phyloP scores from a whole-genome alignment of 2,329 filamentous ascomycete species.

The Paramyrothecium sp. region DNA sequence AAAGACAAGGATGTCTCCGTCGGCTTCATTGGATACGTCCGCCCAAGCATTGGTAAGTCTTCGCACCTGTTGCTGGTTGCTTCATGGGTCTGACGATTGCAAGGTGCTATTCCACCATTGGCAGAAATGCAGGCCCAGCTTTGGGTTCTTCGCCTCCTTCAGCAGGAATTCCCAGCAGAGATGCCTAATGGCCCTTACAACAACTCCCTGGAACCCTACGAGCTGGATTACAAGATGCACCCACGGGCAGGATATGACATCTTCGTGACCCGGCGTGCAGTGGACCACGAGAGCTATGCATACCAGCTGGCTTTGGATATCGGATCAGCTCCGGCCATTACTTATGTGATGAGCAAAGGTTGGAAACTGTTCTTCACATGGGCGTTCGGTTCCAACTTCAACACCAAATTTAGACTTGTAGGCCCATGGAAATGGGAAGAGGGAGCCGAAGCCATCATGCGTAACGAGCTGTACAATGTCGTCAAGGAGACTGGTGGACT shows the following conservation, averaged over 20 bases:
- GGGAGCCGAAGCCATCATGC: slow-evolving; percentile 35
- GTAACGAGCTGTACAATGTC: slow-evolving; percentile 37
- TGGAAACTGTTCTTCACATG: slow-evolving; percentile 40
- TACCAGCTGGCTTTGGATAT: slow-evolving; percentile 49
- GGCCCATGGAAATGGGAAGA: slow-evolving; percentile 41
- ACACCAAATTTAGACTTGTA: slow-evolving; percentile 44
- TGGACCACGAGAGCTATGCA: slow-evolving; percentile 48
- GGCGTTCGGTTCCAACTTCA: slow-evolving; percentile 49
- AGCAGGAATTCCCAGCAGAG: slow-evolving; percentile 19
- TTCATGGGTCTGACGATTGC: not conserved
- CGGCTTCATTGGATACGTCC: slow-evolving; percentile 46
- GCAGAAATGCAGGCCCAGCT: slow-evolving; percentile 48
- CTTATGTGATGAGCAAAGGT: slow-evolving; percentile 29
- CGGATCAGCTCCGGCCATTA: slow-evolving; percentile 37
- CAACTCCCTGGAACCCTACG: slow-evolving; percentile 28
- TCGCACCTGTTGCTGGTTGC: not conserved
- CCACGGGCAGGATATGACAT: slow-evolving; percentile 29
- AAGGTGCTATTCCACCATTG: slow-evolving; percentile 45
- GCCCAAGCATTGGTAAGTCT: slow-evolving; percentile 37
- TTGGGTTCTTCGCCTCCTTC: slow-evolving; percentile 41
- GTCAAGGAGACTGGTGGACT: slow-evolving; percentile 33
- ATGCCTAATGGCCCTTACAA: slow-evolving; percentile 11
- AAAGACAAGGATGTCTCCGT: slow-evolving; percentile 32
- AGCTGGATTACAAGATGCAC: slow-evolving; percentile 40
- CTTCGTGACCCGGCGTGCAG: slow-evolving; percentile 34